Base-by-base conservation (phyloP, 2,329 filamentous ascomycete genomes). In the Sclerotinia trifoliorum region DNA sequence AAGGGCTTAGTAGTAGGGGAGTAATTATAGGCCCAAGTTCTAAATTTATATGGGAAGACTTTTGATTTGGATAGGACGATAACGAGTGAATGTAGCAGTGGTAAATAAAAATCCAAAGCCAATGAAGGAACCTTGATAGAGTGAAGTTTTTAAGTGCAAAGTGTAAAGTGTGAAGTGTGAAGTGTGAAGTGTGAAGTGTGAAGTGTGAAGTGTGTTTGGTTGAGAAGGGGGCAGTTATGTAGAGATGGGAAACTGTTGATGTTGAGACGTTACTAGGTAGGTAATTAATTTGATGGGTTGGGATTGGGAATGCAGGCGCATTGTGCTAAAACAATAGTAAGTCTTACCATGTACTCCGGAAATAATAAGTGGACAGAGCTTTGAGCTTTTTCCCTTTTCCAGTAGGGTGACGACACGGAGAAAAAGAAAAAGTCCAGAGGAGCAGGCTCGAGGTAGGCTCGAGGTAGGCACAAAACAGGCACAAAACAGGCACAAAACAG, bases 51-150 rank as follows among this genome's bases (percentile, higher is more conserved):
- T 15, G 32, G 26, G 15, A 32, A 61, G 58, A 49, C 26, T 10
- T 32, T 17, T 13, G 24, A 6, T 46, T 39, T 11, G 5, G 24
- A 56, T 56, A 46, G 26, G 55, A 24, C 10, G 52, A 48, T 29
- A 66, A 61, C n/a, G 64, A 66, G 44, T 61, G 64, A 66, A 66
- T 66, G 7, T 13, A 5, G n/a, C 6, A 13, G 17, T 51, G 48
- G 24, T 26, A 17, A 29, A 29, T 52, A n/a, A 56, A 39, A n/a
- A 5, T 5, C n/a, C 5, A 15, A 44, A 61, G 32, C 24, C 26
- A 48, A 48, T n/a, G 2, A n/a, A 17, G 24, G 21, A 46, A 46
- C 29, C 42, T 32, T 60, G 19, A 15, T 42, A 42, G 15, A 42
- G 39, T 17, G 39, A 42, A 42, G 39, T 42, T 42, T 42, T 13